phyloP scores from a whole-genome alignment of 352 stramenopile genomes.

The Poterioochromonas sp. region DNA sequence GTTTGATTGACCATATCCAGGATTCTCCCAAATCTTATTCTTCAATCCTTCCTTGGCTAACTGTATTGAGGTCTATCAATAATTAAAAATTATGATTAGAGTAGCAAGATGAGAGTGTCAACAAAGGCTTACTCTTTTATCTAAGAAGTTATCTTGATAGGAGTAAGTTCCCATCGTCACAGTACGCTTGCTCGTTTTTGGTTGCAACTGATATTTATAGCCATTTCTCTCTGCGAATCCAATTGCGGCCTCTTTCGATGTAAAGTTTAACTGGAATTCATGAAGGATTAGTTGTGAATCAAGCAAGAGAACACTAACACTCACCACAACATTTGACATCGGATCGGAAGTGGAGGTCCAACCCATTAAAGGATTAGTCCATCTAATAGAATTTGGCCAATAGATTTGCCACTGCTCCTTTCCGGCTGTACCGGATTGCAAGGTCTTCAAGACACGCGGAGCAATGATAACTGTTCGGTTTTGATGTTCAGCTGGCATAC shows the following conservation, averaged over 20 bases:
- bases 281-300: not conserved
- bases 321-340: not conserved
- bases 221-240: conserved; percentile 8
- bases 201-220: conserved; percentile 3
- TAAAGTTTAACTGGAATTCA: conserved; percentile 9
- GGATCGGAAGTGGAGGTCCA: conserved; percentile 3
- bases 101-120: not conserved
- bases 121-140: conserved; percentile 17
- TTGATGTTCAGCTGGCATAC: not conserved
- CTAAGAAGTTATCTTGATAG: conserved; percentile 12
- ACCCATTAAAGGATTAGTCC: conserved; percentile 22
- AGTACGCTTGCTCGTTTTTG: not conserved
- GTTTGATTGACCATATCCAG: not conserved
- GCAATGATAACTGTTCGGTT: conserved; percentile 14
- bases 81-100: not conserved
- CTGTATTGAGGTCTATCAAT: not conserved
- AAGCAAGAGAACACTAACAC: not conserved
- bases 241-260: conserved; percentile 1
- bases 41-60: not conserved
- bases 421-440: not conserved
- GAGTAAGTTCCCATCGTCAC: not conserved
- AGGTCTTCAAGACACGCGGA: not conserved
- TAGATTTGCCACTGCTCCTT: conserved; percentile 9
- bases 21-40: not conserved
- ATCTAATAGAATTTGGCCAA: not conserved